Evolutionary conservation across 2,329 filamentous ascomycete species (phyloP), one percentile per base, ranked within the genome.

Genomic region (Tolypocladium sp.): DNA sequence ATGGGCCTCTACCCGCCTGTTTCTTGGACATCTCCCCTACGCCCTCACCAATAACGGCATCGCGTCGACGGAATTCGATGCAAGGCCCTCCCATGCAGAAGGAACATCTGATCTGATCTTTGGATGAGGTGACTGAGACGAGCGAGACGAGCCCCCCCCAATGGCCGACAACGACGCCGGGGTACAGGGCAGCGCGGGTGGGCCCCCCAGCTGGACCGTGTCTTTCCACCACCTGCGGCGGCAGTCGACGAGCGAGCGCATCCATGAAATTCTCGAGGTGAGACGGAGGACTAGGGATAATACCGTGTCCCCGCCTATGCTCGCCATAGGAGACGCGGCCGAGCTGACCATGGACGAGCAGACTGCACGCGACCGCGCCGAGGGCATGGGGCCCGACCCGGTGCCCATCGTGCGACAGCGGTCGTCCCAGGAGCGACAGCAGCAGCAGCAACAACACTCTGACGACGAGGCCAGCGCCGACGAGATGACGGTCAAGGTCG

Each of bases 261-360:
- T 80, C 63, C 71, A 73, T 61, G 74, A 74, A 60, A 79, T 80
- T 58, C 72, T 80, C 59, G 74, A 80, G 73, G 78, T 80, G 68
- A 66, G 75, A 5, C 44, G 25, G 17, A 35, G 22, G 22, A 27
- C 37, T 12, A 15, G 25, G 42, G 25, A 55, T 27, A 22, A 55
- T 27, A 13, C 37, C 30, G 25, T 15, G 42, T 46, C 49, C 27
- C 40, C 9, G 20, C 41, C 9, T 5, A 17, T 41, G 35, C 15
- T 13, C 7, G 49, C 59, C 49, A 13, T 9, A 1, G 20, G 15
- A 33, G 27, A 30, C 46, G 7, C 27, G 46, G 46, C 8, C 12
- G 49, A 53, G 57, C 57, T 44, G 57, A 41, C 38, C 7, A 25
- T 35, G 51, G n/a, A 20, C n/a, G 12, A 3, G 59, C 59, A 79